Base-by-base conservation (phyloP, 2,329 filamentous ascomycete genomes). In the Penicillium thymicola region DNA sequence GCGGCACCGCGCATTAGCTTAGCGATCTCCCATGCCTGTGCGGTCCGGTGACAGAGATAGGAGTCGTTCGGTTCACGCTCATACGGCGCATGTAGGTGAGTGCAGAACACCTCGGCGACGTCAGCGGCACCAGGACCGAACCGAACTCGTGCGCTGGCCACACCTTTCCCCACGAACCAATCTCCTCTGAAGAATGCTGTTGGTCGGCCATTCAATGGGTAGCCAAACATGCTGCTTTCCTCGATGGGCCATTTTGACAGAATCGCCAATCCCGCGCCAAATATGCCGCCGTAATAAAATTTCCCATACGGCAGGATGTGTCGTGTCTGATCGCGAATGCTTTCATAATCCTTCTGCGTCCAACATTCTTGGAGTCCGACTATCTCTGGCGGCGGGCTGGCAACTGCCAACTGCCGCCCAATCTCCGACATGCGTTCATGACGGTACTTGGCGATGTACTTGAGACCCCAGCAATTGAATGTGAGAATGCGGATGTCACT, bases 401-500 rank as follows among this genome's bases (percentile, higher is more conserved):
- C 81, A 41, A 80, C 74, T 62, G 90, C 88, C 61, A 97, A 83
- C 61, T 89, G 89, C 61, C 83, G 86, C 52, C 91, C 93, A 68
- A 97, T 97, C 72, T 96, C 90, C 30, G 82, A 76, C 49, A 97
- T 83, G 42, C 94, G 90, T 66, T 89, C 87, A 62, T 83, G 79
- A 64, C 92, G 90, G 64, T 89, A 84, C 63, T 87, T 87, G 50
- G 92, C 87, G 68, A 97, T 82, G 77, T 86, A 91, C 69, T 95
- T 93, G 59, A 97, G 85, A 50, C 94, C 94, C 93, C 94, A 97
- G 84, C 92, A 97, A 76, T 99, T 99, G 72, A 96, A 85, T 5
- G 90, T 94, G 63, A 97, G 78, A 65, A 97, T 81, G 69, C 89
- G 88, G 70, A 97, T 83, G 56, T 87, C 82, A 32, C 77, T 77